Conservation (phyloP, 2,329 filamentous ascomycete species). For the Pyrenophora teres region DNA sequence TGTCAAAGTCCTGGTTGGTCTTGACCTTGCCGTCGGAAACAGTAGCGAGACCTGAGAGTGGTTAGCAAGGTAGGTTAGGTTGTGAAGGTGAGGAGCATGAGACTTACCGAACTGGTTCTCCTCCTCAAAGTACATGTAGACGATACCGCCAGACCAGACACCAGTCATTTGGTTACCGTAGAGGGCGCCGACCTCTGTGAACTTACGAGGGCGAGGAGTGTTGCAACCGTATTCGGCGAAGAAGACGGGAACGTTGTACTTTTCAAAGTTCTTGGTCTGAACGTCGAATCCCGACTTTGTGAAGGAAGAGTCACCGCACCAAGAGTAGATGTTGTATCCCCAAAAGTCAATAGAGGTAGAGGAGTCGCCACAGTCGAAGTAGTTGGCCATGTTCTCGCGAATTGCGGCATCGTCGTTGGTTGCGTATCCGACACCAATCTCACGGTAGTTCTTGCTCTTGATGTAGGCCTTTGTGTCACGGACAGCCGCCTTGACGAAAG, state of each 20-base stretch:
- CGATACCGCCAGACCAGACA: constrained; percentile 94
- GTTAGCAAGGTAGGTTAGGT: constrained; percentile 6
- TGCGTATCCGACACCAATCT: constrained; percentile 90
- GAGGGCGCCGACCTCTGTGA: constrained; percentile 82
- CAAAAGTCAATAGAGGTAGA: constrained; percentile 85
- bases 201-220: constrained; percentile 70
- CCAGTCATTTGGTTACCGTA: constrained; percentile 79
- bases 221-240: constrained; percentile 99
- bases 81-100: neutral
- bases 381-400: constrained; percentile 79
- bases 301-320: constrained; percentile 88
- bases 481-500: constrained; percentile 96
- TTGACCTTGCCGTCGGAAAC: constrained; percentile 62
- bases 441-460: constrained; percentile 73
- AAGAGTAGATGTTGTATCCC: constrained; percentile 99
- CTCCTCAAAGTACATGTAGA: constrained; percentile 98
- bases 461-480: constrained; percentile 97
- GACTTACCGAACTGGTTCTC: constrained; percentile 79
- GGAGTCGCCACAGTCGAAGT: constrained; percentile 84
- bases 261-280: constrained; percentile 82
- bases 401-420: constrained; percentile 90
- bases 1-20: constrained; percentile 64
- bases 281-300: constrained; percentile 76
- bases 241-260: constrained; percentile 94
- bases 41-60: constrained; percentile 65